These are phyloP conservation scores for Salinomyces thailandicus DNA, from an alignment of 2,329 filamentous ascomycete species.

Conservation along the genomic window DNA sequence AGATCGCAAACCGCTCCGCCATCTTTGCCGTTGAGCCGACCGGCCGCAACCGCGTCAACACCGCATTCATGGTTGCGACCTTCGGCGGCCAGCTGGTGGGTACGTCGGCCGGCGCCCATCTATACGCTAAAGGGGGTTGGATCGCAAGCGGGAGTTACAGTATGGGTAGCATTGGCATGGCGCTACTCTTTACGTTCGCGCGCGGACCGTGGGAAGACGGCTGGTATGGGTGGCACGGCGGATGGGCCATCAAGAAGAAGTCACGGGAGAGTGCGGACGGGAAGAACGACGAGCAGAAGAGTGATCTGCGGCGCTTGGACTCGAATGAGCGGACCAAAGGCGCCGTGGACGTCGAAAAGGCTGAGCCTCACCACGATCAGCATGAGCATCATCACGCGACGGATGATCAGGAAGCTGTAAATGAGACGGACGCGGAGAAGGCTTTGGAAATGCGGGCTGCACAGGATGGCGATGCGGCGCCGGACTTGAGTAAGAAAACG, in stretches of 20 bases:
- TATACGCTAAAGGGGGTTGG: slow-evolving; percentile 50
- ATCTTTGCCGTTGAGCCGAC: slow-evolving; percentile 64
- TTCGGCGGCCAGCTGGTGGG: slow-evolving; percentile 69
- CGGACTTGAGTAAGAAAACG: slow-evolving; percentile 1
- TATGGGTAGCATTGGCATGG: slow-evolving; percentile 43
- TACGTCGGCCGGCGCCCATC: slow-evolving; percentile 41
- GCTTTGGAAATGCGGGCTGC: slow-evolving; percentile 20
- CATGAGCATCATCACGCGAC: slow-evolving; percentile 14
- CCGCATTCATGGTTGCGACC: slow-evolving; percentile 66
- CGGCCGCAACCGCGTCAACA: slow-evolving; percentile 66
- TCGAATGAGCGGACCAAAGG: slow-evolving; percentile 14
- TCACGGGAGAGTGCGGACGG: slow-evolving; percentile 30
- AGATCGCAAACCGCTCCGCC: slow-evolving; percentile 60
- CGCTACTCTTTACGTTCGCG: slow-evolving; percentile 31
- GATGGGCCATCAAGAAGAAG: slow-evolving; percentile 42
- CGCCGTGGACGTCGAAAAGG: slow-evolving; percentile 23
- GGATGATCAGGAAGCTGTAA: slow-evolving; percentile 17
- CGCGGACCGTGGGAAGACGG: slow-evolving; percentile 47
- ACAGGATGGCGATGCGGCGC: slow-evolving; percentile 12
- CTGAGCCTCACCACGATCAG: slow-evolving; percentile 7
- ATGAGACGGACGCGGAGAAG: slow-evolving; percentile 18
- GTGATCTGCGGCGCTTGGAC: slow-evolving; percentile 10
- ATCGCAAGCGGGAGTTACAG: slow-evolving; percentile 45
- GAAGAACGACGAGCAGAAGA: slow-evolving; percentile 18
- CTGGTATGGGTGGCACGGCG: slow-evolving; percentile 53